Conservation (phyloP, 305 asterid genomes). For the Solanum hybrid region DNA sequence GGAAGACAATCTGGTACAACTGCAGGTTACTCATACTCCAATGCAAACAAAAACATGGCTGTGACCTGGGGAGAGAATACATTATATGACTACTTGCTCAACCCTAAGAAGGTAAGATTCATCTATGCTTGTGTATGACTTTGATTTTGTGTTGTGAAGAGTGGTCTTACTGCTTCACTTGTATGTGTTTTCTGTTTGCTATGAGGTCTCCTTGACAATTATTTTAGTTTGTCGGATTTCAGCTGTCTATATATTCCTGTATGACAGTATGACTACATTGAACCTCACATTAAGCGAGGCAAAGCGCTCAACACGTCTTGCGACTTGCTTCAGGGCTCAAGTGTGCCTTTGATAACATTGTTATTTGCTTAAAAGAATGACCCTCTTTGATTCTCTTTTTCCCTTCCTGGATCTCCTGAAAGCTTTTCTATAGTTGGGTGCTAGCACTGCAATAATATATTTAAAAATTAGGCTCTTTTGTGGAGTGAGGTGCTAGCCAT, state of each 20-base stretch:
- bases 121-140: background rate
- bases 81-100: slow-evolving; percentile 78
- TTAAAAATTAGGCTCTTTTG: background rate
- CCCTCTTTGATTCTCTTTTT: background rate
- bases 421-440: fast-evolving
- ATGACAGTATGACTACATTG: background rate
- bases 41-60: slow-evolving; percentile 91
- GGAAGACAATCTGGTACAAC: slow-evolving; percentile 94
- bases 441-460: background rate
- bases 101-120: slow-evolving; percentile 71
- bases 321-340: background rate
- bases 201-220: background rate
- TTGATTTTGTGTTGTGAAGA: background rate
- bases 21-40: slow-evolving; percentile 80
- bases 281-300: background rate
- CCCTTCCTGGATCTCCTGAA: background rate
- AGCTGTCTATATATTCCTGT: background rate
- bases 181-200: background rate
- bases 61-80: slow-evolving; percentile 78
- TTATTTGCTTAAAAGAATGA: background rate
- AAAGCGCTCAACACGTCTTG: background rate
- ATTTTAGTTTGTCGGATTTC: background rate
- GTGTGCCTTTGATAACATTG: background rate
- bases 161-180: background rate
- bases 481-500: background rate